Conservation (phyloP, 768 basidiomycete species). For the Podaxis sp. region DNA sequence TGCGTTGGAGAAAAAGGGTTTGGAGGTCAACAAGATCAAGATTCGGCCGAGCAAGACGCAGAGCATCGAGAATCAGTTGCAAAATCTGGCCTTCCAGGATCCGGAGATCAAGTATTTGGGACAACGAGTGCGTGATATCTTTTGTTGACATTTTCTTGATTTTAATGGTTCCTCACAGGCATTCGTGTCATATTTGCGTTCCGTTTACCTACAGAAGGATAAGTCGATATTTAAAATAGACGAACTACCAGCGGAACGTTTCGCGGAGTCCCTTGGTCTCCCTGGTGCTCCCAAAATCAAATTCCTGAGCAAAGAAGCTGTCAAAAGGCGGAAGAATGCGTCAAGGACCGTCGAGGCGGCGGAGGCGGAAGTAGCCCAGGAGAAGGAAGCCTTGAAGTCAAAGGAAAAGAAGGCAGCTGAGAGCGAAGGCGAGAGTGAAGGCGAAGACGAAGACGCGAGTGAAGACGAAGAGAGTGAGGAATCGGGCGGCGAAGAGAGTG, state of each 20-base stretch:
- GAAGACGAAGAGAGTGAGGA: slow-evolving; percentile 29
- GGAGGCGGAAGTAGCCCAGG: slow-evolving; percentile 28
- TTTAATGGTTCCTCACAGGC: slow-evolving; percentile 50
- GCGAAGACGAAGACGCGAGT: slow-evolving; percentile 25
- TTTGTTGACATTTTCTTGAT: not conserved
- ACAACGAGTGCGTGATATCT: slow-evolving; percentile 65
- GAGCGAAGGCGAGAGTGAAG: slow-evolving; percentile 18
- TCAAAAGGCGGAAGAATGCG: slow-evolving; percentile 77
- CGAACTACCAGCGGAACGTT: slow-evolving; percentile 79
- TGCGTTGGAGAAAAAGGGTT: slow-evolving; percentile 67
- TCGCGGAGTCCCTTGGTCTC: slow-evolving; percentile 86
- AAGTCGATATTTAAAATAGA: slow-evolving; percentile 89
- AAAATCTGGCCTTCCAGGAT: slow-evolving; percentile 91
- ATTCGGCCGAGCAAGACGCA: slow-evolving; percentile 85
- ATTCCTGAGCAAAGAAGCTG: slow-evolving; percentile 66
- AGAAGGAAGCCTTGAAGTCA: slow-evolving; percentile 15
- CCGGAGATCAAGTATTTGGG: slow-evolving; percentile 97
- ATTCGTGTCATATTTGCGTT: slow-evolving; percentile 94
- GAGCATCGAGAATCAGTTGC: slow-evolving; percentile 82
- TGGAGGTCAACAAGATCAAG: slow-evolving; percentile 80
- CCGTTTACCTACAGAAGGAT: slow-evolving; percentile 90
- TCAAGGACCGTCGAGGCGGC: slow-evolving; percentile 44
- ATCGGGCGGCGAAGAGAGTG: slow-evolving; percentile 19
- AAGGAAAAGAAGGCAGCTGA: slow-evolving; percentile 2
- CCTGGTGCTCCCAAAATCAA: slow-evolving; percentile 97